phyloP scores from a whole-genome alignment of 345 rosid species.

The Cardamine chenopodiifolia region DNA sequence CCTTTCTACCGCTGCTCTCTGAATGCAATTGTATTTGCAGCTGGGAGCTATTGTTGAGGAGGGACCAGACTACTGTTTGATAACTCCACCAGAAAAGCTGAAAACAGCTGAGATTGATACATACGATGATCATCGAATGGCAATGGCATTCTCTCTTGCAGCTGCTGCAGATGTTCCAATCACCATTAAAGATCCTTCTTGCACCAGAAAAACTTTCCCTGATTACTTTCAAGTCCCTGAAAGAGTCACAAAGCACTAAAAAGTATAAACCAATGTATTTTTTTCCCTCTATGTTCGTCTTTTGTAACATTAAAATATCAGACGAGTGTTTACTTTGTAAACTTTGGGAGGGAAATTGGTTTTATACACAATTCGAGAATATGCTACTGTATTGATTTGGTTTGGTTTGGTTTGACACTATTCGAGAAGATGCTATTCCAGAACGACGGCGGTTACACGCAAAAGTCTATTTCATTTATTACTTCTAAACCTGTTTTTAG shows the following conservation, averaged over 20 bases:
- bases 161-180: conserved; percentile 91
- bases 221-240: conserved; percentile 88
- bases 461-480: too few relatives aligned
- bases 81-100: conserved; percentile 87
- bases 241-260: conserved; percentile 57
- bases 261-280: not conserved
- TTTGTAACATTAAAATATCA: conserved; percentile 28
- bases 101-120: conserved; percentile 80
- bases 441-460: too few relatives aligned
- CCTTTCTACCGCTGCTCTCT: not conserved
- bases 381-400: too few relatives aligned
- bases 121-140: conserved; percentile 96
- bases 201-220: conserved; percentile 93
- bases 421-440: too few relatives aligned
- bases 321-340: not conserved
- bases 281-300: not conserved
- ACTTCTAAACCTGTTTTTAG: too few relatives aligned
- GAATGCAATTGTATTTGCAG: conserved; percentile 43
- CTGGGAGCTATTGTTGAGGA: conserved; percentile 95
- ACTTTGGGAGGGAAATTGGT: not conserved
- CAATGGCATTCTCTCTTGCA: conserved; percentile 97
- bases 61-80: conserved; percentile 91
- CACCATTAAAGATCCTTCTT: conserved; percentile 87
- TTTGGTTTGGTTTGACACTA: too few relatives aligned
- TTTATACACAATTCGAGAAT: not conserved